Evolutionary conservation across 306 rosid genomes (phyloP).

Genomic region (Lathyrus tuberosus): DNA sequence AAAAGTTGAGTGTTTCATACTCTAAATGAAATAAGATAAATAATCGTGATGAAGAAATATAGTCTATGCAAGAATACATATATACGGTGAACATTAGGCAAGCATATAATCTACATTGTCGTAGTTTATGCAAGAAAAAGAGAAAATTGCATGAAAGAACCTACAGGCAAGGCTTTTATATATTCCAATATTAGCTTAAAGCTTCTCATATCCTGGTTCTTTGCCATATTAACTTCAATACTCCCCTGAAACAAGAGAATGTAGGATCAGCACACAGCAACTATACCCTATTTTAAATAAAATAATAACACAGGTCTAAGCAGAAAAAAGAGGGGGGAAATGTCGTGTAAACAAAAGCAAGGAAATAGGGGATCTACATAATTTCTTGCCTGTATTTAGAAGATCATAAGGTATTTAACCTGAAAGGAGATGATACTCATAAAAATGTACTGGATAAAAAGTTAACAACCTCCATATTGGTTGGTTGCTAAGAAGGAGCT

Average conservation of each 20-base stretch:
- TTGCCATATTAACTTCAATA: conserved; percentile 53
- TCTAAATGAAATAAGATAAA: not conserved
- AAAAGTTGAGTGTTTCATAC: conserved; percentile 6
- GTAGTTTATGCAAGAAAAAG: conserved; percentile 17
- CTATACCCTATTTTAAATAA: conserved; percentile 1
- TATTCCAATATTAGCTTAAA: conserved; percentile 88
- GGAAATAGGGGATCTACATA: not conserved
- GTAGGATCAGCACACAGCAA: conserved; percentile 41
- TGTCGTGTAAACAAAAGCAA: not conserved
- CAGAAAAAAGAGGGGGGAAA: not conserved
- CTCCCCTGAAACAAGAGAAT: conserved; percentile 65
- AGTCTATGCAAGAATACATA: not conserved
- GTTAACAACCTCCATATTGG: no score
- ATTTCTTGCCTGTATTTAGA: not conserved
- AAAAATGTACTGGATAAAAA: no score
- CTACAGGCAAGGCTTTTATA: conserved; percentile 94
- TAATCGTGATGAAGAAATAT: not conserved
- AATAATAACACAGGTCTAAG: not conserved
- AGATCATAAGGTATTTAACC: no score
- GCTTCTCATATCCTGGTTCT: conserved; percentile 83
- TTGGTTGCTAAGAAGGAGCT: no score
- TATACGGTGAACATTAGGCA: conserved; percentile 24
- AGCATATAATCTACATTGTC: conserved; percentile 13
- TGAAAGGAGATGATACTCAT: no score
- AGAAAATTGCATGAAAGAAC: conserved; percentile 39